phyloP scores from a whole-genome alignment of 108 stramenopile genomes.

The Conticribra guillardii region DNA sequence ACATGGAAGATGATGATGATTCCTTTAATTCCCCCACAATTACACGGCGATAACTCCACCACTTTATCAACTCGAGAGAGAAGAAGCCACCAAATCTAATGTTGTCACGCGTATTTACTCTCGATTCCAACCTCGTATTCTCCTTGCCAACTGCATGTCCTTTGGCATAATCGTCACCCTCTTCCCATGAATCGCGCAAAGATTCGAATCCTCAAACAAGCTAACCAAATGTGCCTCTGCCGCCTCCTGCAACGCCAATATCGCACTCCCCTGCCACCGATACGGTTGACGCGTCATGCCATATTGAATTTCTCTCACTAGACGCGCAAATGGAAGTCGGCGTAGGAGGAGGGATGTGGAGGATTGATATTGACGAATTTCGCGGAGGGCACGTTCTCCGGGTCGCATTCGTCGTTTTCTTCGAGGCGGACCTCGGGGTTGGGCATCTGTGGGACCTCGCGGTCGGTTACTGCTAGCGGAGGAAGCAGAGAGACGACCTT shows the following conservation, averaged over 20 bases:
- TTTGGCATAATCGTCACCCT: conserved; percentile 98
- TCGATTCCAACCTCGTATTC: conserved; percentile 82
- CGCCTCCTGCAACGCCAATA: conserved; percentile 96
- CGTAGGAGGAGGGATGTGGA: conserved; percentile 92
- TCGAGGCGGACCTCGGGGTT: conserved; percentile 24
- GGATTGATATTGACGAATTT: conserved; percentile 94
- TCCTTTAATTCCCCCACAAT: too few relatives aligned
- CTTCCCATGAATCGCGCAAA: conserved; percentile 96
- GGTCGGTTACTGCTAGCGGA: conserved; percentile 5
- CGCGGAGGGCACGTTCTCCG: conserved; percentile 89
- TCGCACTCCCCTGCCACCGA: conserved; percentile 95
- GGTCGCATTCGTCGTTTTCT: conserved; percentile 68
- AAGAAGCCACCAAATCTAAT: too few relatives aligned
- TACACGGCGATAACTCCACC: too few relatives aligned
- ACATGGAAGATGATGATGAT: too few relatives aligned
- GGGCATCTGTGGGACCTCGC: conserved; percentile 9
- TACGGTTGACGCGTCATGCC: conserved; percentile 55
- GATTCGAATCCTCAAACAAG: conserved; percentile 95
- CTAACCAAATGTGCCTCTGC: conserved; percentile 92
- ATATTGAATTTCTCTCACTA: conserved; percentile 90
- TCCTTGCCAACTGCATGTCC: conserved; percentile 94
- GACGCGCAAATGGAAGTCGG: conserved; percentile 94
- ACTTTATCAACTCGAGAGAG: too few relatives aligned
- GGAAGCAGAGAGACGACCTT: conserved; percentile 22
- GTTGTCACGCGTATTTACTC: too few relatives aligned